Base-by-base conservation (phyloP, 2,329 filamentous ascomycete genomes). In the Trichophyton rubrum region DNA sequence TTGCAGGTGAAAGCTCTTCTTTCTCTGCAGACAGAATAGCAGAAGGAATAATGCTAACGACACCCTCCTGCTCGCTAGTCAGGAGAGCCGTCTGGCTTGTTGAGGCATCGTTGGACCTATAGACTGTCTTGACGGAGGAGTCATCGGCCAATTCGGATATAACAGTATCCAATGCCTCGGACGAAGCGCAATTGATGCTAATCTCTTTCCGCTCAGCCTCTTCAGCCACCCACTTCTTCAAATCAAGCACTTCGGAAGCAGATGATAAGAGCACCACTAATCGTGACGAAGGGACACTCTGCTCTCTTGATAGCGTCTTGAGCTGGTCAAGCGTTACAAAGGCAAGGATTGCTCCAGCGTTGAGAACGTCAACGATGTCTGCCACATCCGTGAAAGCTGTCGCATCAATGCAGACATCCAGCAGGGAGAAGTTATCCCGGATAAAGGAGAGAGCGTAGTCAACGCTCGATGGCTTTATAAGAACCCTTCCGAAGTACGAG, bases 271-370 rank as follows among this genome's bases (percentile, higher is more conserved):
- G 78, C 38, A 85, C 74, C 7, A 85, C 79, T n/a, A 87, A 71
- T 56, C 85, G 77, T 60, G 79, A 78, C 7, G 79, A 77, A 11
- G 75, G 73, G 49, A 85, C 75, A 33, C 79, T 79, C 66, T 79
- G 73, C 65, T 79, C 74, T 56, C 75, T 67, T 58, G 79, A 74
- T 49, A 87, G 73, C 17, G 76, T 72, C 45, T 78, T 77, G 59
- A 95, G 77, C 70, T 90, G 87, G 61, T 85, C 80, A 56, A 85
- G 81, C 17, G 82, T 81, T 58, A 96, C 88, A 72, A 97, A 93
- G 64, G 93, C 86, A 71, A 87, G 93, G 59, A 85, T 83, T 5
- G 90, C 90, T 62, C 93, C 93, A 64, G 85, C 83, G 72, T 99
- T 89, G 60, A 99, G 83, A 40, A 97, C 80, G 55, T 87, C 82